These are phyloP conservation scores for Macaranga tanarius DNA, from an alignment of 441 rosid genomes.

Conservation along the genomic window DNA sequence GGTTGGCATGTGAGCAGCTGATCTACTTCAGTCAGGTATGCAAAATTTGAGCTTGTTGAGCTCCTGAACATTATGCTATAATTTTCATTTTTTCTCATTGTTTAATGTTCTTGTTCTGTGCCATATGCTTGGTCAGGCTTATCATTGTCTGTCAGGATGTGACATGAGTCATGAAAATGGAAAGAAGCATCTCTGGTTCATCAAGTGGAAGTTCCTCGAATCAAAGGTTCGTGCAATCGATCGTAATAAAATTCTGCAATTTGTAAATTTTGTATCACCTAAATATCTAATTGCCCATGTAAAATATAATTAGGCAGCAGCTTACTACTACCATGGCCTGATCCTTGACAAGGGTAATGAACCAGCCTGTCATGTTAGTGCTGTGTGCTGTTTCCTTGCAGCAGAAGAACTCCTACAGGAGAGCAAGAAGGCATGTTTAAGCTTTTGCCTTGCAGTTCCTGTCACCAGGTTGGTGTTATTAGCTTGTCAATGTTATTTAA, in stretches of 20 bases:
- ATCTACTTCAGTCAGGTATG: conserved; percentile 74
- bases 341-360: conserved; percentile 84
- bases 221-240: conserved; percentile 56
- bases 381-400: conserved; percentile 84
- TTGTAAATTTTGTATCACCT: not conserved
- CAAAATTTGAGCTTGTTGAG: not conserved
- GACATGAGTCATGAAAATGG: conserved; percentile 44
- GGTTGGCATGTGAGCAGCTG: conserved; percentile 87
- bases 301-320: conserved; percentile 58
- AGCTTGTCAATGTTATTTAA: not conserved
- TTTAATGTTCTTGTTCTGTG: not conserved
- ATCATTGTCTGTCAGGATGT: conserved; percentile 60
- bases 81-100: conserved; percentile 5
- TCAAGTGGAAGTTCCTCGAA: conserved; percentile 89
- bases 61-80: no score
- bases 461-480: conserved; percentile 56
- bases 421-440: conserved; percentile 86
- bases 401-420: conserved; percentile 70
- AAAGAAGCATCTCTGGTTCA: conserved; percentile 78
- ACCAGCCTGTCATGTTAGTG: conserved; percentile 56
- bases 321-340: conserved; percentile 89
- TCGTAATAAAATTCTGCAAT: not conserved
- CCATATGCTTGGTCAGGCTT: conserved; percentile 49
- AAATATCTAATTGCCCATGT: conserved; percentile 10
- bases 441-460: conserved; percentile 72